Percentiles rank a stretch among this genome's conserved stretches.
These are phyloP conservation scores for Isabelozyma gotoi DNA, from an alignment of 805 yeast genomes.

Conservation along the genomic window DNA sequence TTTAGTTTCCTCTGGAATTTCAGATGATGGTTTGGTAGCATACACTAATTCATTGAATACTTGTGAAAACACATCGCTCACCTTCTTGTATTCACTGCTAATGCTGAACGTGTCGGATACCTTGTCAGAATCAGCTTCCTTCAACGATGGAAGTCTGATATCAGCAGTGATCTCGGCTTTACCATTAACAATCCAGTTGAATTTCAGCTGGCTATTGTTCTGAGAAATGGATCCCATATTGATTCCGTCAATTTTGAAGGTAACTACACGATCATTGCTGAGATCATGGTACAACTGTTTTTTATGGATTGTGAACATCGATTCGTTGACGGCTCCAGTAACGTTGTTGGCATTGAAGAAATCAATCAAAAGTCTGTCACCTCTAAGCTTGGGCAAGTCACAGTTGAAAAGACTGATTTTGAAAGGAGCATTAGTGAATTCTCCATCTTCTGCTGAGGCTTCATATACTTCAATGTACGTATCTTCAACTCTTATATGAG, in stretches of 20 bases:
- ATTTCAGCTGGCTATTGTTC: conserved; percentile 39
- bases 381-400: conserved; percentile 60
- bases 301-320: conserved; percentile 75
- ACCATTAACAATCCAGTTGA: conserved; percentile 74
- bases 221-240: conserved; percentile 32
- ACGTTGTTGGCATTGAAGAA: conserved; percentile 68
- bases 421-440: conserved; percentile 24
- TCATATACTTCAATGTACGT: conserved; percentile 44
- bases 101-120: conserved; percentile 14
- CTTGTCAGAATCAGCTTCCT: conserved; percentile 28
- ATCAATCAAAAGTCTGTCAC: conserved; percentile 60
- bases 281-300: conserved; percentile 55
- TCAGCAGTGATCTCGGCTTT: conserved; percentile 70
- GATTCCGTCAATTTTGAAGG: conserved; percentile 43
- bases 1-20: not conserved
- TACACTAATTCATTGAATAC: conserved; percentile 25
- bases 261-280: conserved; percentile 23
- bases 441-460: conserved; percentile 7
- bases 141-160: conserved; percentile 56
- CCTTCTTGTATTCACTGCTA: conserved; percentile 17
- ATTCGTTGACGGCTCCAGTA: conserved; percentile 72
- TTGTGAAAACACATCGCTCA: conserved; percentile 25
- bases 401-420: conserved; percentile 63
- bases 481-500: conserved; percentile 49
- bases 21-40: conserved; percentile 9